These are phyloP conservation scores for Ustilago loliicola DNA, from an alignment of 1,284 basidiomycete genomes.

Conservation along the genomic window DNA sequence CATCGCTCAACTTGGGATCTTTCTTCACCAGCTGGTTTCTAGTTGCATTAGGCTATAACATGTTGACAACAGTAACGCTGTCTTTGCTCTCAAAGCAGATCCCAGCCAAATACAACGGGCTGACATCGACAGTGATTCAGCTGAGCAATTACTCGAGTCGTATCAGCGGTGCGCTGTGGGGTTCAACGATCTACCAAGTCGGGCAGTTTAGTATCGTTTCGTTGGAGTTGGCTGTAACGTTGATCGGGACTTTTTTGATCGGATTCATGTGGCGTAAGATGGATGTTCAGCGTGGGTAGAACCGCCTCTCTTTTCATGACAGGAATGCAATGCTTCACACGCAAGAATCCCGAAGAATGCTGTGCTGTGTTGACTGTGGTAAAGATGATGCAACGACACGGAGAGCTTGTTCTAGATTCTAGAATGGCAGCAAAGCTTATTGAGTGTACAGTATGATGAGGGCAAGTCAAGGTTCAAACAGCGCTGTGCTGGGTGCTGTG, in stretches of 20 bases:
- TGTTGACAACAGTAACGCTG: slow-evolving; percentile 52
- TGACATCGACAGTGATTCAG: slow-evolving; percentile 50
- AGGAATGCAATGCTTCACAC: neutral
- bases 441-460: no score
- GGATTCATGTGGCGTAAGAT: slow-evolving; percentile 54
- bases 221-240: slow-evolving; percentile 45
- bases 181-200: slow-evolving; percentile 48
- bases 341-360: neutral
- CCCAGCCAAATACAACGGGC: slow-evolving; percentile 50
- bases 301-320: neutral
- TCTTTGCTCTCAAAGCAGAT: slow-evolving; percentile 52
- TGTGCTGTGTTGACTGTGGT: neutral
- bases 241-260: slow-evolving; percentile 45
- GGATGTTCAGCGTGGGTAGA: slow-evolving; percentile 39
- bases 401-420: neutral
- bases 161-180: slow-evolving; percentile 50
- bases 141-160: slow-evolving; percentile 51
- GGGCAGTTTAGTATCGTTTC: slow-evolving; percentile 52
- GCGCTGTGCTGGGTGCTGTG: no score
- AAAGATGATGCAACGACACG: neutral
- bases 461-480: no score
- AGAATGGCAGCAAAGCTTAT: no score
- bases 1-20: slow-evolving; percentile 42
- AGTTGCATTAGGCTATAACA: slow-evolving; percentile 45
- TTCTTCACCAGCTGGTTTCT: slow-evolving; percentile 57